Evolutionary conservation across 148 eudicot genomes (phyloP), one percentile per base, ranked within the genome.

Genomic region (Spergularia marina): DNA sequence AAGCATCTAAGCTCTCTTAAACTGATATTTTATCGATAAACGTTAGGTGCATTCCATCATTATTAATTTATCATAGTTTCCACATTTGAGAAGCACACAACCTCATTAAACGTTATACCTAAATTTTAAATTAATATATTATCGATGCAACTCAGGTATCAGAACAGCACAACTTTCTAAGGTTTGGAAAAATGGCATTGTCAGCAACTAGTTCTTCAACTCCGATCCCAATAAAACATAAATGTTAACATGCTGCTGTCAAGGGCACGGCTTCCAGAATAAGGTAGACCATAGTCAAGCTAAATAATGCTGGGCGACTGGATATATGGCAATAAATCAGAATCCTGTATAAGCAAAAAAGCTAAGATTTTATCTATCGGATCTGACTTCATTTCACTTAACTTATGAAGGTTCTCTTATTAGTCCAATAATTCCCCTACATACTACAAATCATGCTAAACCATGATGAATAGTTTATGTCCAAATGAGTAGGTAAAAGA

Each of bases 141-240:
- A 52, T 52, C 12, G 54, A 52, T 13, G 14, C 14, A 52, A 52
- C 13, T 52, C 13, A 52, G 15, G 54, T 52, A 34, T 34, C 39
- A 21, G 40, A 56, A 17, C 14, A 8, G 58, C 11, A 53, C 40
- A 52, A 16, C 9, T 65, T 17, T 21, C 30, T 20, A 10, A 76
- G 7, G 56, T 66, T 16, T 3, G 14, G 16, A 41, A 18, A 17
- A 76, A 9, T 67, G 60, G 44, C 10, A 56, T 16, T 44, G 41
- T 62, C 61, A 39, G n/a, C 23, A 75, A 73, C 51, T 14, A 9
- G 13, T 21, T 4, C 4, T 14, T 15, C n/a, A 54, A 62, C 30
- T 41, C 65, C 41, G 40, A 41, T 57, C 8, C 49, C 54, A 18
- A 75, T 36, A 53, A 75, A 17, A 74, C 44, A 53, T 40, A 75